Base-by-base conservation (phyloP, 1,139 yeast species). In the Trichomonascaceae sp. region DNA sequence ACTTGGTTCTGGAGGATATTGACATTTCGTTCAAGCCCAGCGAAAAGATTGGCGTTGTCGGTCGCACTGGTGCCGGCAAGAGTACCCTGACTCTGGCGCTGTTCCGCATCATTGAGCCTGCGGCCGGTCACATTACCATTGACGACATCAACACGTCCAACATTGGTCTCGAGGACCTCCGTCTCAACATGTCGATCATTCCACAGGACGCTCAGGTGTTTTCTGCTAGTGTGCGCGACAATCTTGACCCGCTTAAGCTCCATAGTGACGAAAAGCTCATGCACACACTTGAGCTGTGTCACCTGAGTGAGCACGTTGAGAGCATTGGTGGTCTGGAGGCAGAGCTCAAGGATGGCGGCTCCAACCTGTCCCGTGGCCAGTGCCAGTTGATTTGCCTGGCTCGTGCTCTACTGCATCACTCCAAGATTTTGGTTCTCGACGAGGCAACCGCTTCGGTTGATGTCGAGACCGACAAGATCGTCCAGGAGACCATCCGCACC, bases 401-500 rank as follows among this genome's bases (percentile, higher is more conserved):
- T 0, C 65, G 93, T 37, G 92, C 87, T 0, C 59, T 81, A 31
- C 60, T 80, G 41, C 67, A 67, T 36, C 64, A 68, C 11, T 71
- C 85, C 2, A 72, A 68, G 39, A 69, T 80, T 18, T 59, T 81
- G 37, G 70, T 81, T 15, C 59, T 81, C 30, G 93, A 81, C 50
- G 93, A 81, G 55, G 93, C 93, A 1, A 81, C 93, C 0, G 87
- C 93, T 0, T 78, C 89, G 2, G 87, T 81, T 18, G 93, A 81
- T 52, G 73, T 76, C 14, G 78, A 77, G 49, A 81, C 93, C 0
- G 93, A 80, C 47, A 68, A 67, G 43, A 67, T 78, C 35, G 72
- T 80, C 34, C 93, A 80, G 56, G 71, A 74, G 41, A 78, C 92
- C 0, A 79, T 81, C 28, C 63, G 87, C 37, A 50, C 57, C 2